Percentiles rank a stretch among this genome's conserved stretches.
Conservation (phyloP, 2,329 filamentous ascomycete genomes). For the Ophiostoma pallidulum region DNA sequence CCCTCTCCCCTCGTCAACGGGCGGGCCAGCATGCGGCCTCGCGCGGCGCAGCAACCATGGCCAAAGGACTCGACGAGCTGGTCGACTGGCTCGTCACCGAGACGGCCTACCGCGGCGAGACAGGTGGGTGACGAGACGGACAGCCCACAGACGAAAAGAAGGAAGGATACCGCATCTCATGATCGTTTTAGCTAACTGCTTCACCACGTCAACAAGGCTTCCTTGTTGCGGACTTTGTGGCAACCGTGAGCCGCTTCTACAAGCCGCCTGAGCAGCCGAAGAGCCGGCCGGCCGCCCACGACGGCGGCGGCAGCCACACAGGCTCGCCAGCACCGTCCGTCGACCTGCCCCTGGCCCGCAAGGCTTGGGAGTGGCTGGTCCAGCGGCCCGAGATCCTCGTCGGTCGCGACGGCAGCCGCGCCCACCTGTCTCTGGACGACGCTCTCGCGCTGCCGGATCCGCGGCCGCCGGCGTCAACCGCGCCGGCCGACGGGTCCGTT, state of each 20-base stretch:
- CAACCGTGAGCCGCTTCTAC: conserved; percentile 15
- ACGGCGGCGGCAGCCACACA: background rate
- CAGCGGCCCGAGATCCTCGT: conserved; percentile 32
- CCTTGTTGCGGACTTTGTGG: conserved; percentile 17
- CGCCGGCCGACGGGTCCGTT: too few species aligned
- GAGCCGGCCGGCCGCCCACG: background rate
- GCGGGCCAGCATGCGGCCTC: conserved; percentile 1
- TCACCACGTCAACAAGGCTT: too few species aligned
- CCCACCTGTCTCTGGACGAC: conserved; percentile 31
- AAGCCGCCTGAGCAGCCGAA: background rate
- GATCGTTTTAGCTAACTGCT: too few species aligned
- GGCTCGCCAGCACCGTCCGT: background rate
- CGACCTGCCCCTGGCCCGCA: conserved; percentile 25
- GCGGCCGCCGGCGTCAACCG: background rate
- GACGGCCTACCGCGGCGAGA: conserved; percentile 34
- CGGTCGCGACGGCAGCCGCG: conserved; percentile 27
- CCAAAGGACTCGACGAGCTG: conserved; percentile 34
- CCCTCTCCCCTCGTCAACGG: too few species aligned
- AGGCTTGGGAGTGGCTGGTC: conserved; percentile 33
- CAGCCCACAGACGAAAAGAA: background rate
- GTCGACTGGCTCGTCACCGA: conserved; percentile 35
- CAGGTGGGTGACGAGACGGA: conserved; percentile 25
- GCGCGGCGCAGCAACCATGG: conserved; percentile 21
- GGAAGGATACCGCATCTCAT: conserved; percentile 9
- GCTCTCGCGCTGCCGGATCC: conserved; percentile 30